Base-by-base conservation (phyloP, 306 rosid species). In the Hippophae gyantsensis region DNA sequence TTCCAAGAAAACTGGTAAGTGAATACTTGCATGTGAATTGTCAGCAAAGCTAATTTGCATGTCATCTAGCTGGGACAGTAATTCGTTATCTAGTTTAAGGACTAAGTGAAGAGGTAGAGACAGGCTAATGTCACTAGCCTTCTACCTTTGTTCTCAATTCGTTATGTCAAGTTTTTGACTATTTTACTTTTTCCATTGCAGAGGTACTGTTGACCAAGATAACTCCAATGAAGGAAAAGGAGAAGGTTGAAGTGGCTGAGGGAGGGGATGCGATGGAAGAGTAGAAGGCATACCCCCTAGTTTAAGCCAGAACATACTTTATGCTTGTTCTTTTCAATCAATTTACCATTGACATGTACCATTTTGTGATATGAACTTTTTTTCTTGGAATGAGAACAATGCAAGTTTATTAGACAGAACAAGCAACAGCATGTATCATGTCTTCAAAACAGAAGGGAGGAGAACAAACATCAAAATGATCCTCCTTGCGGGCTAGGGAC, bases 191-290 rank as follows among this genome's bases (percentile, higher is more conserved):
- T 76, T 23, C 45, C 56, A 55, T 55, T 52, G 57, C 92, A 90
- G 98, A 90, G 89, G 87, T 90, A 56, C 89, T 85, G 56, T 74
- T 62, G 7, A 90, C 98, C 9, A 90, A 81, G 84, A 79, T 90
- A 9, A 85, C 78, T n/a, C 89, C 96, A 0, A 63, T 85, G 75
- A 79, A 57, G 72, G 86, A 2, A 4, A 32, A 32, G 38, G 38
- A 85, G 66, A 79, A 66, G 71, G 89, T 79, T 3, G 84, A 81
- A 64, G 77, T 87, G 53, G 63, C 76, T 41, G 92, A 85, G 72
- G 85, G 72, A 25, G 89, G 89, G 47, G 96, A 87, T 38, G 95
- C 86, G 7, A 90, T 90, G 98, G 98, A 90, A 70, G 96, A 90
- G 77, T 87, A 32, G 76, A 52, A 40, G 48, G 69, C 48, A 82